phyloP scores from a whole-genome alignment of 2,329 filamentous ascomycete species.

The Xylariaceae sp. region DNA sequence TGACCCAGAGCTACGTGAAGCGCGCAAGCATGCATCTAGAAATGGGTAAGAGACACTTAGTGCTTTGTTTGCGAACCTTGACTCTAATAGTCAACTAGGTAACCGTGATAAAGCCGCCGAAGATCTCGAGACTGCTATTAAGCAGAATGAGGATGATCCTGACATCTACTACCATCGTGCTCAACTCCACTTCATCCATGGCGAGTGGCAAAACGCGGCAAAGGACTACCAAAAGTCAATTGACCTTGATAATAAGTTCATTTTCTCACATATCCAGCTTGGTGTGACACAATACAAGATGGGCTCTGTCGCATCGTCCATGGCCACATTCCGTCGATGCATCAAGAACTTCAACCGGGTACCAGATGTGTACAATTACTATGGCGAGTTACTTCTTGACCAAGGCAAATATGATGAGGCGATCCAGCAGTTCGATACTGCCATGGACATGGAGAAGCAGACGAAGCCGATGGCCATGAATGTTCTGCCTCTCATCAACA shows the following conservation, averaged over 20 bases:
- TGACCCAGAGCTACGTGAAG: conserved; percentile 99
- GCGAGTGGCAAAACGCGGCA: conserved; percentile 88
- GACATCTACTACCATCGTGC: conserved; percentile 99
- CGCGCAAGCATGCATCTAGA: conserved; percentile 97
- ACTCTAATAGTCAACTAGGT: conserved; percentile 53
- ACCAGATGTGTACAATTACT: conserved; percentile 99
- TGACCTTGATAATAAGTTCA: conserved; percentile 92
- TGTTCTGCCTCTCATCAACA: conserved; percentile 96
- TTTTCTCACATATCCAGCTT: conserved; percentile 99
- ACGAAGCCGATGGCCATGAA: conserved; percentile 96
- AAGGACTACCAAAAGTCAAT: conserved; percentile 99
- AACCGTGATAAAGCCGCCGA: conserved; percentile 84
- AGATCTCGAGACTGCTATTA: conserved; percentile 85
- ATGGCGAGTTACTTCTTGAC: conserved; percentile 94
- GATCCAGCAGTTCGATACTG: conserved; percentile 96
- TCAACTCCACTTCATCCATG: conserved; percentile 96
- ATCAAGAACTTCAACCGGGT: conserved; percentile 98
- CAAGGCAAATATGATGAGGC: conserved; percentile 95
- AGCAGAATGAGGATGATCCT: conserved; percentile 85
- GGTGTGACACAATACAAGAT: conserved; percentile 99
- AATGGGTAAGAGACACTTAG: conserved; percentile 64
- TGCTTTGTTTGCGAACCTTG: background rate
- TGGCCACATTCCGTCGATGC: conserved; percentile 96
- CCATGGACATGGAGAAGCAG: conserved; percentile 98
- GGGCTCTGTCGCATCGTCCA: conserved; percentile 95